Base-by-base conservation (phyloP, 768 basidiomycete genomes). In the Leucosporidium scottii region DNA sequence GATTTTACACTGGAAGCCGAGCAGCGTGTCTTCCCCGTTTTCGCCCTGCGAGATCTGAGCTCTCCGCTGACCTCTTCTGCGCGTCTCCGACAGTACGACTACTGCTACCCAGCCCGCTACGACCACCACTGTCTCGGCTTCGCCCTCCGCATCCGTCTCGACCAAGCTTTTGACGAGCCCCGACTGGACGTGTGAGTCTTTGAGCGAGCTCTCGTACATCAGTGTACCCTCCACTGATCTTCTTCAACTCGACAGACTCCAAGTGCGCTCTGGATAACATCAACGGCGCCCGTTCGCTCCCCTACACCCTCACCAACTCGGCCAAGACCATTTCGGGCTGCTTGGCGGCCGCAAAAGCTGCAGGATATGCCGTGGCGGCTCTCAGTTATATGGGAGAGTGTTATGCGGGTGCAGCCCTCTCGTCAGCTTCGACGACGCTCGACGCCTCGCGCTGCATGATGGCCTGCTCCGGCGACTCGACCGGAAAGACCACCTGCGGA, bases 401-500 rank as follows among this genome's bases (percentile, higher is more conserved):
- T 27, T 23, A 51, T 51, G 23, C 13, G 3, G 50, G 21, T 23
- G 8, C 50, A 23, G 50, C 25, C 4, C 13, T 51, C 3, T 51
- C 39, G 2, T 51, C 50, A 21, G 50, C 50, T 51, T 51, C 50
- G 23, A 17, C 44, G 3, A 15, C 27, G 0, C 51, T 57, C 59
- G 25, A 7, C 23, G 34, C 48, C 12, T 10, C 49, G 0, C 23
- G 34, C 3, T 70, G 69, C 61, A 51, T 53, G 13, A 51, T 57
- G 51, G 23, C 34, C 12, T 70, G 69, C 62, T 49, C 36, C 13
- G 50, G 56, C 47, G 48, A 66, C 25, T 13, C 50, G 15, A 30
- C 51, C 5, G 31, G 66, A 58, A 44, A 44, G 39, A 44, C 39
- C 6, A 66, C 65, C 4, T 70, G 69, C 54, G 69, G 69, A 15